These are phyloP conservation scores for Aspergillus cavernicola DNA, from an alignment of 495 filamentous ascomycete species.

Conservation along the genomic window DNA sequence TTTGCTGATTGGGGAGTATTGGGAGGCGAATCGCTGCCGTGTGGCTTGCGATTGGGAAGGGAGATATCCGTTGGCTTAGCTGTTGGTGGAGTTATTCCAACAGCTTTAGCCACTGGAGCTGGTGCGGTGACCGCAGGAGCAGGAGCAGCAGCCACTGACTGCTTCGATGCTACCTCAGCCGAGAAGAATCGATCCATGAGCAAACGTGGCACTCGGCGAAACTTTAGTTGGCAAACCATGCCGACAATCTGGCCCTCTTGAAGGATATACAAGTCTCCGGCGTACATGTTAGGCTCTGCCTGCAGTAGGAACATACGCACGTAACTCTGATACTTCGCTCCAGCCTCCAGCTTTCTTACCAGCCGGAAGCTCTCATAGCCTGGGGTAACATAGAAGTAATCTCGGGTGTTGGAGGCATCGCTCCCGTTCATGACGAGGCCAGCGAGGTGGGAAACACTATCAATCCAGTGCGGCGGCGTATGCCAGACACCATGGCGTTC, in stretches of 20 bases:
- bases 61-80: neutral
- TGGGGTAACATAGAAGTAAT: constrained; percentile 35
- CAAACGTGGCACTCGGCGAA: constrained; percentile 22
- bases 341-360: constrained; percentile 25
- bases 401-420: constrained; percentile 22
- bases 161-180: neutral
- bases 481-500: constrained; percentile 18
- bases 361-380: constrained; percentile 32
- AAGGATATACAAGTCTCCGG: constrained; percentile 41
- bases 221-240: constrained; percentile 30
- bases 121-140: neutral
- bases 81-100: neutral
- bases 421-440: constrained; percentile 39
- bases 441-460: constrained; percentile 39
- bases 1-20: neutral
- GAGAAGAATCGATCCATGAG: constrained; percentile 35
- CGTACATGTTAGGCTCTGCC: constrained; percentile 22
- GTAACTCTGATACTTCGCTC: constrained; percentile 33
- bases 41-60: neutral
- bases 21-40: neutral
- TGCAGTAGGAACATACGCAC: constrained; percentile 35
- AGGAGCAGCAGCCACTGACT: neutral
- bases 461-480: constrained; percentile 39
- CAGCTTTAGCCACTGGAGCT: neutral
- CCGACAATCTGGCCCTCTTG: constrained; percentile 32